These are phyloP conservation scores for Populus hybrid DNA, from an alignment of 441 rosid genomes.

Conservation along the genomic window DNA sequence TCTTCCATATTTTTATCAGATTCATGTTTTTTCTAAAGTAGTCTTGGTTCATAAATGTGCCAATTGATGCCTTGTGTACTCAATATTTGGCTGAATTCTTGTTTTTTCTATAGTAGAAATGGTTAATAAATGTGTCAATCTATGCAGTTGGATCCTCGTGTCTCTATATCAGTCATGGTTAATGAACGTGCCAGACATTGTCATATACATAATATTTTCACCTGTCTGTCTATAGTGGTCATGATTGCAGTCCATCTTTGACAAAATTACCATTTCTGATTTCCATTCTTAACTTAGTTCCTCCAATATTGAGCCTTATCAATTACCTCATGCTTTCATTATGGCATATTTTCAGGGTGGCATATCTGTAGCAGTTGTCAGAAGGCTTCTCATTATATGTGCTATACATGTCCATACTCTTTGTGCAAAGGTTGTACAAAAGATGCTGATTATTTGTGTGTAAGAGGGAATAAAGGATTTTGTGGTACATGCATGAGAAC, in stretches of 20 bases:
- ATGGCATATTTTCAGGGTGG: slow-evolving; percentile 73
- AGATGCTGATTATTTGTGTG: slow-evolving; percentile 80
- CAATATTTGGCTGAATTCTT: neutral
- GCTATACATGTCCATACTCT: slow-evolving; percentile 98
- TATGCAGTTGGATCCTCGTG: neutral
- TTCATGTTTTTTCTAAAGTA: neutral
- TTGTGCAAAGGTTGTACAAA: slow-evolving; percentile 88
- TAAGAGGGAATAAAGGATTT: slow-evolving; percentile 81
- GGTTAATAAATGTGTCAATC: neutral
- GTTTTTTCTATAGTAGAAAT: neutral
- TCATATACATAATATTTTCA: neutral
- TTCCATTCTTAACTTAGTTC: neutral
- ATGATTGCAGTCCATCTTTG: neutral
- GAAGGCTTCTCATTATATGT: slow-evolving; percentile 83
- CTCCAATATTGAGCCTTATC: neutral
- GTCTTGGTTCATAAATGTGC: neutral
- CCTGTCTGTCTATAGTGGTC: neutral
- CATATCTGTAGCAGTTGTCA: slow-evolving; percentile 91
- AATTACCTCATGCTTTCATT: neutral
- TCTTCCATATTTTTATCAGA: neutral
- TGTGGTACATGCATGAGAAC: slow-evolving; percentile 93
- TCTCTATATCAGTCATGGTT: neutral
- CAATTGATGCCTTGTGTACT: neutral
- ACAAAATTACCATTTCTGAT: neutral
- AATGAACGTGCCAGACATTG: neutral